A percentile compares a stretch with the other conserved stretches of the same genome.
Conservation (phyloP, 23 red algal species). For the Rhodosorus marinus region DNA sequence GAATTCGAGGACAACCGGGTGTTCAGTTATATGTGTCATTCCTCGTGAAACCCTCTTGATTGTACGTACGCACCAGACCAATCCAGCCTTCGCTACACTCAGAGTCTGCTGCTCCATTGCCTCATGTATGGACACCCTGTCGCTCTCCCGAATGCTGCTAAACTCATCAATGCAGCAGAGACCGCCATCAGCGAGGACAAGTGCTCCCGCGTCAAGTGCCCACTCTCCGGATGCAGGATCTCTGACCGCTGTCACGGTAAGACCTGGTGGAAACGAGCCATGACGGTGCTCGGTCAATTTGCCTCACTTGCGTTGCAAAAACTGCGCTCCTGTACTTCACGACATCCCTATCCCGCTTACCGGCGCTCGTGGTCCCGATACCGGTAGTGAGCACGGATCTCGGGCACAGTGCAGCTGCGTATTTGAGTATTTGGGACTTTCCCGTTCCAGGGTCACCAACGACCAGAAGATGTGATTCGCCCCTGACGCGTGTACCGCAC, state of each 20-base stretch:
- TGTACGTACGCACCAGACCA: too few relatives aligned
- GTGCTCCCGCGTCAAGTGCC: constrained; percentile 81
- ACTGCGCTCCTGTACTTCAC: too few relatives aligned
- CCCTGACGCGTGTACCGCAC: constrained; percentile 13
- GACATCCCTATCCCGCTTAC: too few relatives aligned
- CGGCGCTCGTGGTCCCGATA: constrained; percentile 65
- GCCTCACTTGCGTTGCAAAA: too few relatives aligned
- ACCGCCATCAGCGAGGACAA: constrained; percentile 92
- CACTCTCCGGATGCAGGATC: constrained; percentile 85
- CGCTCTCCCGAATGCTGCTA: constrained; percentile 60
- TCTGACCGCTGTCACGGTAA: constrained; percentile 85
- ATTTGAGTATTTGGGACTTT: constrained; percentile 70
- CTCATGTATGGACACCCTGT: constrained; percentile 92
- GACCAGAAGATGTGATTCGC: constrained; percentile 46
- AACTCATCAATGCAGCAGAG: constrained; percentile 99
- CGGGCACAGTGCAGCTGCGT: constrained; percentile 67
- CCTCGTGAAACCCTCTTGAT: too few relatives aligned
- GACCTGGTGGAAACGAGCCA: too few relatives aligned
- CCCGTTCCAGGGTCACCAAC: constrained; percentile 91
- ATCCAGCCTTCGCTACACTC: constrained; percentile 89
- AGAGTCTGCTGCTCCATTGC: constrained; percentile 99
- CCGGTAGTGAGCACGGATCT: constrained; percentile 87
- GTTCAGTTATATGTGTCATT: too few relatives aligned
- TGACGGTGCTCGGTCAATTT: too few relatives aligned
- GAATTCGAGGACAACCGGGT: too few relatives aligned